Evolutionary conservation across 2,329 filamentous ascomycete genomes (phyloP), one percentile per base, ranked within the genome.

Genomic region (Malbranchea zuffiana): DNA sequence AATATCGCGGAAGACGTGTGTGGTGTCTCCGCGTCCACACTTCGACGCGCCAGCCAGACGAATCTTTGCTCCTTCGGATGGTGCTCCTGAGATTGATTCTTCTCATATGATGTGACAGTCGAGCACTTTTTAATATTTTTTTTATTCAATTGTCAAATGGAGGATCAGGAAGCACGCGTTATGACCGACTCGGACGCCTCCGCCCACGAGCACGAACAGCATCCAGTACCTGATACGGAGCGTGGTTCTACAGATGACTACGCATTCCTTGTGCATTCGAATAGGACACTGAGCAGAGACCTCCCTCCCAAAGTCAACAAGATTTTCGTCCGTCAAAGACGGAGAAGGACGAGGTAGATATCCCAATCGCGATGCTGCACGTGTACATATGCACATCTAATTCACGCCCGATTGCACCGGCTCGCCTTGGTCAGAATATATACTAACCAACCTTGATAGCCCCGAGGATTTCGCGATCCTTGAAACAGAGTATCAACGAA

Each of bases 401-500:
- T 25, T 10, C n/a, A n/a, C 11, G 4, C 7, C 24, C 16, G 11
- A 13, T 12, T 10, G 21, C 23, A 5, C 24, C 21, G 11, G 12
- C 31, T 23, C 19, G 4, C 4, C 6, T 25, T 2, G 4, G 11
- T 5, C 3, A 6, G 28, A 15, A 19, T 25, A 17, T 28, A n/a
- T 24, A 48, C 37, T 43, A 37, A 43, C 20, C 18, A 35, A 36
- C n/a, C 44, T 27, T 39, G 18, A 43, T 44, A 93, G 85, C 54
- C 79, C 82, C 26, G 82, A 88, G 61, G 88, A 96, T 65, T 88
- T 94, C 65, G 74, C 79, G 35, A 74, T 92, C 36, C 77, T 95
- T 43, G 88, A 95, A 61, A 72, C 81, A 23, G 85, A 88, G 41
- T 95, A 93, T 56, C 72, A 75, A 50, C 73, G 69, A 44, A 92